A percentile compares a stretch with the other conserved stretches of the same genome.
phyloP scores from a whole-genome alignment of 768 basidiomycete species.

The Pholiota molesta region DNA sequence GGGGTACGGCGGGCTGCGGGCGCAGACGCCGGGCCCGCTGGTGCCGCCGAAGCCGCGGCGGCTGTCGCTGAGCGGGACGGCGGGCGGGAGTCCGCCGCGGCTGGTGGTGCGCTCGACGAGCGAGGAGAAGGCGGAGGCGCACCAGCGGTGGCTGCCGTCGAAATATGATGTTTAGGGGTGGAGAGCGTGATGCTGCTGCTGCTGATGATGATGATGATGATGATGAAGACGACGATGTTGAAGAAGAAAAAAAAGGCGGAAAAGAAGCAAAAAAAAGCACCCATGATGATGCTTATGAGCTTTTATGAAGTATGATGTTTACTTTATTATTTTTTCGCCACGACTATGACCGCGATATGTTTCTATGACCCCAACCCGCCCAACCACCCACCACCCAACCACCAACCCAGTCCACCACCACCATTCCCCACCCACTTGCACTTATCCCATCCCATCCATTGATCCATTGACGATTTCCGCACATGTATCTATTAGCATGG shows the following conservation, averaged over 20 bases:
- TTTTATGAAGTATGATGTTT: too few species aligned
- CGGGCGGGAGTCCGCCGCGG: slow-evolving; percentile 41
- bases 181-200: too few species aligned
- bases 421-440: slow-evolving; percentile 8
- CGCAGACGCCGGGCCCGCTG: slow-evolving; percentile 28
- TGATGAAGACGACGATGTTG: not conserved
- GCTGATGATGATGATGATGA: too few species aligned
- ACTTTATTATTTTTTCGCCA: too few species aligned
- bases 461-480: not conserved
- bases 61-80: slow-evolving; percentile 18
- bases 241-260: too few species aligned
- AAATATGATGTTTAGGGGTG: slow-evolving; percentile 9
- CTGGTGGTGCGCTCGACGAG: slow-evolving; percentile 62
- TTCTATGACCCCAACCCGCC: too few species aligned
- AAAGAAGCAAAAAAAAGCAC: too few species aligned
- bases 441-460: slow-evolving; percentile 7
- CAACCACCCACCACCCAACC: not conserved
- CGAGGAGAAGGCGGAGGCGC: slow-evolving; percentile 65
- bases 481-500: slow-evolving; percentile 7
- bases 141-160: slow-evolving; percentile 69
- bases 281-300: too few species aligned
- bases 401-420: slow-evolving; percentile 5
- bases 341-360: too few species aligned
- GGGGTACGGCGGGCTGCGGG: not conserved
- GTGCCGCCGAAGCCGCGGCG: slow-evolving; percentile 31